Percentiles rank a stretch among this genome's conserved stretches.
phyloP scores from a whole-genome alignment of 2,329 filamentous ascomycete species.

The Harringtonia aguacate region DNA sequence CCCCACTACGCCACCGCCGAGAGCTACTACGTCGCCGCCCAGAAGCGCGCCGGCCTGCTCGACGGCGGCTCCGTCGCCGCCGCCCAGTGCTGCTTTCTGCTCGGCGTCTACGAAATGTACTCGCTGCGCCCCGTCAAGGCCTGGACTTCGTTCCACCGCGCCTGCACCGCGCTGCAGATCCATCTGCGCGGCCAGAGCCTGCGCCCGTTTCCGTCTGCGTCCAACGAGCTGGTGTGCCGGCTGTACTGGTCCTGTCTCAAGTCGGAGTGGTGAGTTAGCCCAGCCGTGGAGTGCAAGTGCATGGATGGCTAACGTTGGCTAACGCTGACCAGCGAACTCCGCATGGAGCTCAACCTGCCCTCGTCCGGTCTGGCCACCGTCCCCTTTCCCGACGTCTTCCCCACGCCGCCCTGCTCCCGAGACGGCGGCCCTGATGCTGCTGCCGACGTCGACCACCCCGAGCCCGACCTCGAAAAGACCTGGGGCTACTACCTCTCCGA shows the following conservation, averaged over 20 bases:
- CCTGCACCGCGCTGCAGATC: conserved; percentile 1
- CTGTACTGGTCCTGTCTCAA: conserved; percentile 3
- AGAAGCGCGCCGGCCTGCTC: conserved; percentile 1
- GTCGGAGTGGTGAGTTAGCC: conserved; percentile 3
- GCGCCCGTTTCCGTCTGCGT: no score
- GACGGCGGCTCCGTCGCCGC: neutral
- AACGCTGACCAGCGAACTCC: conserved; percentile 1
- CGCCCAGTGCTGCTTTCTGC: conserved; percentile 5
- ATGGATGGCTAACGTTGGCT: no score
- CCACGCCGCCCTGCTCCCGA: neutral
- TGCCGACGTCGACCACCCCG: neutral
- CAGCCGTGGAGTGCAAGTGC: no score
- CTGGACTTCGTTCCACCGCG: conserved; percentile 4
- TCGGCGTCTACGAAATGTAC: conserved; percentile 8
- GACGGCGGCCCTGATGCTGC: no score
- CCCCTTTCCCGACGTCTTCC: conserved; percentile 1
- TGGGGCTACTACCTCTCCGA: conserved; percentile 4
- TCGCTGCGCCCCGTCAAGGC: conserved; percentile 3
- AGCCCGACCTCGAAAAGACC: neutral
- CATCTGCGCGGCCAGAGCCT: neutral
- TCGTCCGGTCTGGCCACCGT: neutral
- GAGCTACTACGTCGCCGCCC: conserved; percentile 2
- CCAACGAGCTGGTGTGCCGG: neutral
- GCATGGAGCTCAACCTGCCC: conserved; percentile 1
- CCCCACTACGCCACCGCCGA: conserved; percentile 2